Base-by-base conservation (phyloP, 2,329 filamentous ascomycete species). In the Acephala macrosclerotiorum region DNA sequence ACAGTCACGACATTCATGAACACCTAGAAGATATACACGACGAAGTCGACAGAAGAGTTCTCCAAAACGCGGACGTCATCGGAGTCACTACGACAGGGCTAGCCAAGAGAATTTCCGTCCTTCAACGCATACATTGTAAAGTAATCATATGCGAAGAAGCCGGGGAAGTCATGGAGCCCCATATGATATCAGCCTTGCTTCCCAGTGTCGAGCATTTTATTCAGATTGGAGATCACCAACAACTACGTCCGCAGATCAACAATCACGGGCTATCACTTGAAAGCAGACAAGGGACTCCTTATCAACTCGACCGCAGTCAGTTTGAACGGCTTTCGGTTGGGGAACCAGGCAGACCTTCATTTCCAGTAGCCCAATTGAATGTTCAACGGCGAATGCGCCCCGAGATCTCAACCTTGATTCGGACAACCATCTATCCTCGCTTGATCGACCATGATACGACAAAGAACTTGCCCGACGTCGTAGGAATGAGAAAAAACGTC, bases 151-250 rank as follows among this genome's bases (percentile, higher is more conserved):
- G 29, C 29, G 29, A 33, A 33, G 29, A 33, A 33, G 29, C 29
- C 9, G 9, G 29, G 4, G 29, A 33, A 64, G 77, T 82, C 0
- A 66, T 81, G n/a, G 80, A 82, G 64, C 69, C 78, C 1, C 79
- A 82, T 69, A 71, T 80, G 9, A 72, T 82, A 2, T 76, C 79
- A 1, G 75, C 80, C 1, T 60, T 81, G 1, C 75, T 77, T 12
- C 72, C 70, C 1, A 77, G 72, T 1, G 66, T 82, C 9, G 77
- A 83, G 65, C 80, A 83, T 67, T 66, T 75, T 12, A 80, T 82
- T 26, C 71, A 77, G 4, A 82, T 83, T 66, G 80, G 81, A 1
- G 81, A 83, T 66, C 80, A 82, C 60, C 69, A 77, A 53, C 80
- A 83, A 59, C 75, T 83, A 5, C 77, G 79, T 3, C 80, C 81